phyloP scores from a whole-genome alignment of 2,329 filamentous ascomycete species.

The Microthyrium microscopicum region DNA sequence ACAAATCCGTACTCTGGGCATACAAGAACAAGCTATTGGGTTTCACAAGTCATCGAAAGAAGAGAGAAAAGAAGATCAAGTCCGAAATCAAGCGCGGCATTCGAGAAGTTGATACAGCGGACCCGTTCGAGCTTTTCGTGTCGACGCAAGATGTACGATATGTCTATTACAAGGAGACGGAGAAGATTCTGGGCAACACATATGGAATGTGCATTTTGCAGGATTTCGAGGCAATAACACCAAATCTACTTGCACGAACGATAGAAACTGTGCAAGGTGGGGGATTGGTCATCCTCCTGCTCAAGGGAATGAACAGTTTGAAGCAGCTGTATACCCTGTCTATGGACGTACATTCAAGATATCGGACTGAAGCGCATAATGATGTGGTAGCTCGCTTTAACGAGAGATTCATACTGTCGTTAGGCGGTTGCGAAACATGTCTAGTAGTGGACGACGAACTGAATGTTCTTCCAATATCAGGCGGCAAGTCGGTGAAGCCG shows the following conservation, averaged over 20 bases:
- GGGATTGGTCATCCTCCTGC: constrained; percentile 70
- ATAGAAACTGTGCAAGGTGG: constrained; percentile 97
- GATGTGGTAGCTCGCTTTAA: constrained; percentile 96
- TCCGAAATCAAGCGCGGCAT: constrained; percentile 93
- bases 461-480: constrained; percentile 92
- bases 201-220: constrained; percentile 98
- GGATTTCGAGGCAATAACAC: constrained; percentile 93
- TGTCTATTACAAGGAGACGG: constrained; percentile 98
- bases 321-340: constrained; percentile 93
- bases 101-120: constrained; percentile 78
- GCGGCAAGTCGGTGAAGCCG: constrained; percentile 74
- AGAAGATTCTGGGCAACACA: constrained; percentile 95
- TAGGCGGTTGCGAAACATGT: constrained; percentile 89
- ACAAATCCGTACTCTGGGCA: constrained; percentile 93
- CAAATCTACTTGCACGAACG: constrained; percentile 86
- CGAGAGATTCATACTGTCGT: constrained; percentile 85
- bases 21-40: constrained; percentile 96
- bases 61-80: constrained; percentile 96
- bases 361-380: constrained; percentile 87
- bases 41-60: constrained; percentile 88
- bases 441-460: constrained; percentile 94
- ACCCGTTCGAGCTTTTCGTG: constrained; percentile 94
- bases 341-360: constrained; percentile 95
- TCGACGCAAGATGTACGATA: constrained; percentile 95
- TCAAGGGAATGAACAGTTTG: constrained; percentile 93